Evolutionary conservation across 192 early-diverging fungal species (phyloP), one percentile per base, ranked within the genome.

Genomic region (Phycomyces nitens): DNA sequence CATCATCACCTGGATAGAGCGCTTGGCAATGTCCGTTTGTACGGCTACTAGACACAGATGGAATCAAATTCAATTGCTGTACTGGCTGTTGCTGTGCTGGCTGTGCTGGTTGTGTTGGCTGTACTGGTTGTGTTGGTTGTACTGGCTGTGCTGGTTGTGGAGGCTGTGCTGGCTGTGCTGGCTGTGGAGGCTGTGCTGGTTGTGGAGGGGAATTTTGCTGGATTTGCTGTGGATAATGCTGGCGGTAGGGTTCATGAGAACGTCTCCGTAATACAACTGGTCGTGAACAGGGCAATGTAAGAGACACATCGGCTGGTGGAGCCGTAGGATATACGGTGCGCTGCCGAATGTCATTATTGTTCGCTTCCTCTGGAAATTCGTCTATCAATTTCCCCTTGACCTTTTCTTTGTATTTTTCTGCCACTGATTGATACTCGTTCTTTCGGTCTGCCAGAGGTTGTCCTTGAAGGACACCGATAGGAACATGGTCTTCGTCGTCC

Each of bases 341-440:
- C 11, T 47, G 44, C 18, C 44, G 44, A n/a, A 47, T 3, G 12
- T 47, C 18, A 14, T 47, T 14, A 7, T 7, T 34, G 44, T 18
- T 14, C 2, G 3, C 11, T 2, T 47, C 44, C 3, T 47, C 18
- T 47, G 10, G 20, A 53, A 40, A 20, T n/a, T 49, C 47, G 29
- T 21, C 49, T 21, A 50, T 47, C 14, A 62, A 23, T 51, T 52
- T 43, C 14, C 43, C 62, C 53, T 29, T 64, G 20, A 64, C 62
- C 54, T 64, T 65, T 27, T 65, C 54, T 22, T 65, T 65, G 41
- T 65, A 65, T 49, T 65, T 65, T 16, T 65, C 63, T 43, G 63
- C 63, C 11, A 53, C 63, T 16, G 63, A 65, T 49, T 65, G 63
- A 27, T 44, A 65, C 23, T 54, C 47, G 20, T 29, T 40, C 18